Percentiles rank a stretch among this genome's conserved stretches.
Evolutionary conservation across 345 rosid species (phyloP).

Genomic region (Litchi chinensis): DNA sequence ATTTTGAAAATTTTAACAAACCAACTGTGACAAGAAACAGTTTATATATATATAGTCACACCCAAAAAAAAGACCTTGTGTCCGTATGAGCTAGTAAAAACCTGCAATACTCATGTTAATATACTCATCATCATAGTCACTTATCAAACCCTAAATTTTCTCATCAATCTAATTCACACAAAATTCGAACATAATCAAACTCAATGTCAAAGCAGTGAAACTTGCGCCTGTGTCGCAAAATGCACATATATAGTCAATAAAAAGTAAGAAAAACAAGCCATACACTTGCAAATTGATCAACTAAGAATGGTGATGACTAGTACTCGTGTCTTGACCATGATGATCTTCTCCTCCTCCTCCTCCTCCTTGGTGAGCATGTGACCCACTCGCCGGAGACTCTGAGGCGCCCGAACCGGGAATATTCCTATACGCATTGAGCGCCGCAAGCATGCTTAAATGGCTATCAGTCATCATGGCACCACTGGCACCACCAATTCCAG

Average conservation of each 20-base stretch:
- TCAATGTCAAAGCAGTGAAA: slow-evolving; percentile 29
- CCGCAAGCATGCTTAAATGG: slow-evolving; percentile 68
- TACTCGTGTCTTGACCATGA: slow-evolving; percentile 31
- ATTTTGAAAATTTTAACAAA: slow-evolving; percentile 12
- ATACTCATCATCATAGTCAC: not conserved
- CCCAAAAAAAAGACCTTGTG: not conserved
- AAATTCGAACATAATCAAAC: slow-evolving; percentile 24
- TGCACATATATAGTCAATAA: slow-evolving; percentile 18
- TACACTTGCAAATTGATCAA: slow-evolving; percentile 21
- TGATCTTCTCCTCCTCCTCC: slow-evolving; percentile 26
- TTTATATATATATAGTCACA: not conserved
- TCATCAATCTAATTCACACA: slow-evolving; percentile 18
- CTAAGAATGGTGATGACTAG: slow-evolving; percentile 43
- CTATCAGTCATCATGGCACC: slow-evolving; percentile 42
- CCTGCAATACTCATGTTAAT: not conserved
- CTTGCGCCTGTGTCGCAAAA: slow-evolving; percentile 23
- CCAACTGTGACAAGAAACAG: not conserved
- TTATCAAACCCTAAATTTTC: slow-evolving; percentile 39
- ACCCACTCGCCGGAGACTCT: slow-evolving; percentile 32
- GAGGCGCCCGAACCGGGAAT: slow-evolving; percentile 29
- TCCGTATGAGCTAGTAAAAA: not conserved
- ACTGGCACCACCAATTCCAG: slow-evolving; percentile 36
- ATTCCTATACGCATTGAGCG: slow-evolving; percentile 64
- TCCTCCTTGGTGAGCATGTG: slow-evolving; percentile 48
- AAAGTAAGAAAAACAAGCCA: slow-evolving; percentile 24